These are phyloP conservation scores for Boechera stricta DNA, from an alignment of 345 rosid genomes.

Conservation along the genomic window DNA sequence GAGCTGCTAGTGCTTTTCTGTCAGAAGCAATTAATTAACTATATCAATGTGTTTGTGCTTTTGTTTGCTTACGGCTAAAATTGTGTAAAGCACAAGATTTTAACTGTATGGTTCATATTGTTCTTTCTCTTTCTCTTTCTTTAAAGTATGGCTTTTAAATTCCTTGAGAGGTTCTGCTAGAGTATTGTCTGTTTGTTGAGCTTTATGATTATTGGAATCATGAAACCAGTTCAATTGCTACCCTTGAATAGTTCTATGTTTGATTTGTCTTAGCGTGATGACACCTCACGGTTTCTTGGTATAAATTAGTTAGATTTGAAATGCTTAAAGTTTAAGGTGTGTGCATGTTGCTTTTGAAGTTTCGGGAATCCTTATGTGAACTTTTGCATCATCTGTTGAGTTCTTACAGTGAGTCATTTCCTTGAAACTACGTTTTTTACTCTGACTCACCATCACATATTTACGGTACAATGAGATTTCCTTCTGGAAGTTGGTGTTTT, in stretches of 20 bases:
- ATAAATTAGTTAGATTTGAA: too few relatives aligned
- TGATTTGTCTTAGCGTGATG: too few relatives aligned
- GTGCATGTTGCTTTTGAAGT: constrained; percentile 18
- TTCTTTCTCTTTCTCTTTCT: background rate
- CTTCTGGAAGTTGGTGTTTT: background rate
- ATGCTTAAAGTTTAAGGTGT: background rate
- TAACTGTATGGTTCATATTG: background rate
- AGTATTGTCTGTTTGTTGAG: too few relatives aligned
- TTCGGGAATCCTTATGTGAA: background rate
- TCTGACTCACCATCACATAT: background rate
- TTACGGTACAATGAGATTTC: background rate
- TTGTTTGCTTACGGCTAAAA: constrained; percentile 1
- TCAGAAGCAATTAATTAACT: background rate
- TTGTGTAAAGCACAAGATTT: background rate
- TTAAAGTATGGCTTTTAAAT: background rate
- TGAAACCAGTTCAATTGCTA: too few relatives aligned
- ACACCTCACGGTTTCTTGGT: too few relatives aligned
- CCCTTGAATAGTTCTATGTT: too few relatives aligned
- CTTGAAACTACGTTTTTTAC: background rate
- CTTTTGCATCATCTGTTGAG: constrained; percentile 15
- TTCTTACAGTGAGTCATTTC: constrained; percentile 1
- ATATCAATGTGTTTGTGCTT: background rate
- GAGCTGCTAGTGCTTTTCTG: background rate
- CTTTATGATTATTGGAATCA: too few relatives aligned
- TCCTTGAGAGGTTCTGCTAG: background rate